phyloP scores from a whole-genome alignment of 768 basidiomycete genomes.

The Fibroporia radiculosa region DNA sequence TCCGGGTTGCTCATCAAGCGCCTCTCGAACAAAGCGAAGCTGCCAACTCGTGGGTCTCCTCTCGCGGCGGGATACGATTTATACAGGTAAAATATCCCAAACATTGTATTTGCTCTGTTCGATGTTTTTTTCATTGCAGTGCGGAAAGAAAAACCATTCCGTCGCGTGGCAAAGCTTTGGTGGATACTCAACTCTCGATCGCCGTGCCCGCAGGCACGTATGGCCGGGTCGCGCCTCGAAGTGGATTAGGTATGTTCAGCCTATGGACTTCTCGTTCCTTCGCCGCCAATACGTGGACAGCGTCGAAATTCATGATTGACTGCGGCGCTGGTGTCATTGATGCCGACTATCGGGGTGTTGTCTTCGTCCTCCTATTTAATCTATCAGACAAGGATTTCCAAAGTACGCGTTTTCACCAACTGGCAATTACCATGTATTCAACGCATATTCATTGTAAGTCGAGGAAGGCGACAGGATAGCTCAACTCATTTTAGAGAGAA shows the following conservation, averaged over 20 bases:
- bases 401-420: conserved; percentile 34
- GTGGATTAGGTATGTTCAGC: conserved; percentile 87
- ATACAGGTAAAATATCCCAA: conserved; percentile 57
- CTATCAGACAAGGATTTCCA: conserved; percentile 84
- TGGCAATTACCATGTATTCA: conserved; percentile 1
- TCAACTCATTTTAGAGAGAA: conserved; percentile 88
- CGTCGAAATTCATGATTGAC: conserved; percentile 95
- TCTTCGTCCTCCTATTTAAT: conserved; percentile 93
- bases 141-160: conserved; percentile 82
- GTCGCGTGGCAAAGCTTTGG: conserved; percentile 83
- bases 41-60: conserved; percentile 82
- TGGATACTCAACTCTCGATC: conserved; percentile 89
- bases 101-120: not conserved
- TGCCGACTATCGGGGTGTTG: conserved; percentile 88
- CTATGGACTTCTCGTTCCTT: not conserved
- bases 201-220: conserved; percentile 93
- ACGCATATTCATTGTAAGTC: conserved; percentile 38
- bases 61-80: conserved; percentile 94
- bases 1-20: conserved; percentile 73
- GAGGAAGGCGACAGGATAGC: conserved; percentile 93
- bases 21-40: conserved; percentile 69
- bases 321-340: conserved; percentile 98
- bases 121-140: too few species aligned
- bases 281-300: conserved; percentile 31
- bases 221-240: conserved; percentile 92